Conservation (phyloP, 495 filamentous ascomycete species). For the Daldinia bambusicola region DNA sequence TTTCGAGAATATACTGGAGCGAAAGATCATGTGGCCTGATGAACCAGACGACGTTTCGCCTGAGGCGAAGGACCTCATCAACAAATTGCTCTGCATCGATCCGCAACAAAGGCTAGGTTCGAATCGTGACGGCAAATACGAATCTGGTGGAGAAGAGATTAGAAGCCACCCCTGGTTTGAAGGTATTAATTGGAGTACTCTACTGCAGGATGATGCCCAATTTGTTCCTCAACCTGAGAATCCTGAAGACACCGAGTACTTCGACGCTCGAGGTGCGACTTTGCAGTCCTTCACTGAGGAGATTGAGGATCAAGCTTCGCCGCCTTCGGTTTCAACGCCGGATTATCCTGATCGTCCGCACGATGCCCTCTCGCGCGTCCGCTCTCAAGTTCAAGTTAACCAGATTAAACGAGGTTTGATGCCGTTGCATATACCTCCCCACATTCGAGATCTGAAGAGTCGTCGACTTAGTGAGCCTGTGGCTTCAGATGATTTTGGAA, state of each 20-base stretch:
- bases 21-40: constrained; percentile 89
- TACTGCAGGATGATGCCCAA: constrained; percentile 91
- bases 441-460: constrained; percentile 88
- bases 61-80: constrained; percentile 93
- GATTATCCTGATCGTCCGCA: constrained; percentile 89
- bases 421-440: constrained; percentile 94
- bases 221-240: constrained; percentile 95
- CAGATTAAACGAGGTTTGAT: constrained; percentile 84
- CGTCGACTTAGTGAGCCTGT: constrained; percentile 91
- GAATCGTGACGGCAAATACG: constrained; percentile 80
- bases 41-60: constrained; percentile 76
- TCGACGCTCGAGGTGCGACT: constrained; percentile 90
- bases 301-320: constrained; percentile 86
- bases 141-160: constrained; percentile 89
- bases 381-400: constrained; percentile 77
- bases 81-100: constrained; percentile 84
- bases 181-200: constrained; percentile 86
- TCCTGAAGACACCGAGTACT: constrained; percentile 98
- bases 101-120: constrained; percentile 82
- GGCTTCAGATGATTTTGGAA: constrained; percentile 90
- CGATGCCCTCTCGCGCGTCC: constrained; percentile 90
- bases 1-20: constrained; percentile 93
- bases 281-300: constrained; percentile 91
- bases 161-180: constrained; percentile 88
- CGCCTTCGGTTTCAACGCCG: constrained; percentile 69